Evolutionary conservation across 495 filamentous ascomycete genomes (phyloP), one percentile per base, ranked within the genome.

Genomic region (Echria macrotheca): DNA sequence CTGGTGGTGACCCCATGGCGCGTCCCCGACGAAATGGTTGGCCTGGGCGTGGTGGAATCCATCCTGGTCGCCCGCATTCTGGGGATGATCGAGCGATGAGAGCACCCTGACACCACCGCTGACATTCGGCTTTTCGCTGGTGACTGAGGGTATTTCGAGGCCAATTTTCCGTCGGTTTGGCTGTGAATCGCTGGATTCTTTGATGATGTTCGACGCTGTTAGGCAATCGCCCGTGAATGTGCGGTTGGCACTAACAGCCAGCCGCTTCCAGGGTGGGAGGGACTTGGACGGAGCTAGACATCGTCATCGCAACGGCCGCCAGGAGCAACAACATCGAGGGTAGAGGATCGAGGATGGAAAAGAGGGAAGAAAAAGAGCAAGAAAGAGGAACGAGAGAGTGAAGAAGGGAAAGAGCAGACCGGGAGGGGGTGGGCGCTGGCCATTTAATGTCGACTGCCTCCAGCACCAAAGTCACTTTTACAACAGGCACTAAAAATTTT

Each of bases 361-460:
- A 50, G 47, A 14, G 37, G 46, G 32, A 48, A 47, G 45, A 43
- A 54, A 48, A n/a, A 47, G 43, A 47, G 17, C 42, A 31, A 44
- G 52, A 50, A 50, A 51, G 47, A 38, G 44, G 36, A 50, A 55
- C 50, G 24, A 60, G 52, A 56, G 53, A 44, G 54, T 48, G 52
- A 49, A 65, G 54, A 65, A 63, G 52, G 52, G 23, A 63, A 48
- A 58, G 58, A 56, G 54, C 58, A 58, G 52, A 53, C 46, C 43
- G 56, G 52, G 64, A 63, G 54, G 64, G 61, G 69, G 59, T 70
- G 70, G 63, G 50, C 65, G 68, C 66, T 61, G 68, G 64, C 60
- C 58, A 64, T 69, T 65, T 67, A 58, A 65, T 60, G 61, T 63
- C 55, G 55, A 59, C 53, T 62, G 53, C 52, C 57, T 60, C 53